These are phyloP conservation scores for Salix exigua DNA, from an alignment of 345 rosid species.

Conservation along the genomic window DNA sequence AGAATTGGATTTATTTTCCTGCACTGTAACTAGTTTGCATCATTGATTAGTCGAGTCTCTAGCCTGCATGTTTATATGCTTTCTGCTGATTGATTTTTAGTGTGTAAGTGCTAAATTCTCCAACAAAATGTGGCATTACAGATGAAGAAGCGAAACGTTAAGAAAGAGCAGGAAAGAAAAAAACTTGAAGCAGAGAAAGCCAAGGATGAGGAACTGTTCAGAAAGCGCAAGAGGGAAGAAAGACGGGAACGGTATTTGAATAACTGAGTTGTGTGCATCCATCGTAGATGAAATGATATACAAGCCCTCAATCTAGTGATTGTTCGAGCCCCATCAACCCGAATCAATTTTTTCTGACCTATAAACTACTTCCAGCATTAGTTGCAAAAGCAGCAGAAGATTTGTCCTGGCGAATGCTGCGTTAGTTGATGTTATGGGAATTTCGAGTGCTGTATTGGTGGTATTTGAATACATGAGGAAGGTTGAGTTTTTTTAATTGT, in stretches of 20 bases:
- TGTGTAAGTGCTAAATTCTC: neutral
- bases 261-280: neutral
- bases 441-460: neutral
- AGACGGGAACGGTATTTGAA: conserved; percentile 55
- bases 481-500: neutral
- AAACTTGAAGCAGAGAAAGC: conserved; percentile 51
- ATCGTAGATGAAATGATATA: neutral
- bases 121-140: conserved; percentile 23
- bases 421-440: neutral
- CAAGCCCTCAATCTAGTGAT: neutral
- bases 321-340: neutral
- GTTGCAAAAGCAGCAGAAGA: neutral
- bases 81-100: neutral
- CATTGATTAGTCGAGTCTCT: neutral
- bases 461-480: neutral
- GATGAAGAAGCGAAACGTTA: conserved; percentile 60
- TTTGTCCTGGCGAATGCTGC: neutral
- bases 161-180: conserved; percentile 58
- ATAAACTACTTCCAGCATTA: neutral
- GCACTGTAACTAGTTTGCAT: neutral
- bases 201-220: conserved; percentile 55
- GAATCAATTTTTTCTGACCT: neutral
- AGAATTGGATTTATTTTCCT: neutral
- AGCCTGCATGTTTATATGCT: neutral
- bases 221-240: conserved; percentile 78